These are phyloP conservation scores for Medicago ruthenica DNA, from an alignment of 306 rosid genomes.

Conservation along the genomic window DNA sequence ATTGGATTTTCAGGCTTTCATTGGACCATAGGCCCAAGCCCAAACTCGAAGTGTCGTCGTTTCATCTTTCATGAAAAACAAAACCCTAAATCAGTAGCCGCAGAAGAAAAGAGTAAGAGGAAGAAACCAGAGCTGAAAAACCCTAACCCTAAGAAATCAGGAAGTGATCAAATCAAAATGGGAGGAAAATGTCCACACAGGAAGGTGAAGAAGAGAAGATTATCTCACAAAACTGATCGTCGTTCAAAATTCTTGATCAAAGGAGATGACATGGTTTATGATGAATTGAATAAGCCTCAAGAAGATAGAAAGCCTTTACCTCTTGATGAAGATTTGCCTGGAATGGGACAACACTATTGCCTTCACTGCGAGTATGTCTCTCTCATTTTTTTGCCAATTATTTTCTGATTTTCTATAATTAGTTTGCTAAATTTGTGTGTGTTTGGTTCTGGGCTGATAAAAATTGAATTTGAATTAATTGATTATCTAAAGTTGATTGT, in stretches of 20 bases:
- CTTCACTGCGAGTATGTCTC: constrained; percentile 83
- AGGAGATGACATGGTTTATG: constrained; percentile 88
- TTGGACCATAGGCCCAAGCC: background rate
- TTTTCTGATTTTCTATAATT: too few relatives aligned
- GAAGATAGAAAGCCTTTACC: constrained; percentile 59
- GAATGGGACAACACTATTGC: constrained; percentile 94
- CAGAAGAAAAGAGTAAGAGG: background rate
- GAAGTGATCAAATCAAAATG: constrained; percentile 54
- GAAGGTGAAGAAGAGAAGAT: constrained; percentile 79
- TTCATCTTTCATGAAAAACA: background rate
- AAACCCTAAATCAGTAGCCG: constrained; percentile 46
- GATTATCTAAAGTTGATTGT: background rate
- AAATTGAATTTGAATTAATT: background rate
- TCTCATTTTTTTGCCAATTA: too few relatives aligned
- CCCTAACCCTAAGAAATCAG: constrained; percentile 30
- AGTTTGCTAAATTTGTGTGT: background rate
- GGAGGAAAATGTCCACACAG: constrained; percentile 99
- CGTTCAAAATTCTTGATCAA: constrained; percentile 72
- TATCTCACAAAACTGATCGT: constrained; percentile 78
- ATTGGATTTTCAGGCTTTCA: too few relatives aligned
- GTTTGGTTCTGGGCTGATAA: background rate
- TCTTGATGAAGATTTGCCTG: constrained; percentile 88
- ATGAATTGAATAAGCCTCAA: constrained; percentile 58
- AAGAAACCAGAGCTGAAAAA: background rate
- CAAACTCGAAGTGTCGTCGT: constrained; percentile 30